Conservation (phyloP, 106 monocot species). For the Platanthera guangdongensis region DNA sequence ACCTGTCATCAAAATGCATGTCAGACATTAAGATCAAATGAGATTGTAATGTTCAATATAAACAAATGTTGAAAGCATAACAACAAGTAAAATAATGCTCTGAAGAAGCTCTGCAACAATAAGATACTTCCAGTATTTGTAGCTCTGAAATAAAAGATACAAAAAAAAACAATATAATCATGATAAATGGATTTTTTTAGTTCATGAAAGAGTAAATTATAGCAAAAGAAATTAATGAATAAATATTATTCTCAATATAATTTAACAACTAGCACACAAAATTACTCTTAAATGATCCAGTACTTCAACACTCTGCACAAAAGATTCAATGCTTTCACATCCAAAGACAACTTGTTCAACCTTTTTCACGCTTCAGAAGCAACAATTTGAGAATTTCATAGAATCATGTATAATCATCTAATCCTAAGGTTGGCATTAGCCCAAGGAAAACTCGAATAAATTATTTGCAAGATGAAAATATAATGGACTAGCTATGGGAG, state of each 20-base stretch:
- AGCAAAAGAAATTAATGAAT: neutral
- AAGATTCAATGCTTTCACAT: neutral
- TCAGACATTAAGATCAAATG: neutral
- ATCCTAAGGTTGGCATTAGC: too few relatives aligned
- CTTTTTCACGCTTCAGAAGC: neutral
- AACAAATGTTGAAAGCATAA: neutral
- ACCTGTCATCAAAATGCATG: slow-evolving; percentile 34
- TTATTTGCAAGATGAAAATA: too few relatives aligned
- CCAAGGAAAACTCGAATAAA: too few relatives aligned
- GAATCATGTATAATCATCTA: too few relatives aligned
- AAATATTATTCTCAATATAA: neutral
- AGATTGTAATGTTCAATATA: neutral
- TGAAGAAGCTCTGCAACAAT: neutral
- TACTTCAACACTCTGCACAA: neutral
- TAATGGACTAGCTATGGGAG: too few relatives aligned
- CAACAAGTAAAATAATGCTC: neutral
- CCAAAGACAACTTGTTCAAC: neutral
- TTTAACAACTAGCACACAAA: neutral
- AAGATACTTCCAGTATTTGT: neutral
- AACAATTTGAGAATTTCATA: too few relatives aligned
- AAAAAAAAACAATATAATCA: neutral
- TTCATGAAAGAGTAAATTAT: neutral
- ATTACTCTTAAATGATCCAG: neutral
- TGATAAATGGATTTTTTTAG: neutral
- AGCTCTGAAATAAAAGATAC: neutral